A percentile compares a stretch with the other conserved stretches of the same genome.
Evolutionary conservation across 1,284 basidiomycete genomes (phyloP).

Genomic region (Volvariella surrecta): DNA sequence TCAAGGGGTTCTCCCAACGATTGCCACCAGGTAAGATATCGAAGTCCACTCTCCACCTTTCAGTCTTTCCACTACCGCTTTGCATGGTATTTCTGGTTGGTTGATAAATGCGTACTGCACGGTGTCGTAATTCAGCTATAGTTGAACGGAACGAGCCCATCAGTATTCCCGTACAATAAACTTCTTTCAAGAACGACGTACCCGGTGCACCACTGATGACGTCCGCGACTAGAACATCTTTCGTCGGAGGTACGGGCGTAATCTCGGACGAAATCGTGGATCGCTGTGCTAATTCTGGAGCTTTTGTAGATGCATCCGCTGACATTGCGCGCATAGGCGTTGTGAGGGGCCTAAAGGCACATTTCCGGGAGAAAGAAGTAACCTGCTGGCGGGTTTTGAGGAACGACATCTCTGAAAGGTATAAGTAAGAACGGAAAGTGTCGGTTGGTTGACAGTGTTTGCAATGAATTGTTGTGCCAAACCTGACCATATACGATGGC

Average conservation of each 20-base stretch:
- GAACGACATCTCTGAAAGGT: conserved; percentile 20
- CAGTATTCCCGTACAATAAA: neutral
- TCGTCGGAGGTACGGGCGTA: conserved; percentile 28
- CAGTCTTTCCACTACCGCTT: conserved; percentile 80
- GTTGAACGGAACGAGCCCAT: conserved; percentile 1
- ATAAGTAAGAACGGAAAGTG: too few species aligned
- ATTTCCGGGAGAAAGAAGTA: conserved; percentile 12
- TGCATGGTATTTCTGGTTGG: conserved; percentile 95
- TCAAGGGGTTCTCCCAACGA: conserved; percentile 98
- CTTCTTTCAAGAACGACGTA: conserved; percentile 24
- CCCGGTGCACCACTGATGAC: conserved; percentile 73
- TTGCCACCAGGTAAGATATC: conserved; percentile 85
- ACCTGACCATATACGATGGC: too few species aligned
- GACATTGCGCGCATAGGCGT: conserved; percentile 15
- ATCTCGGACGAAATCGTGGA: conserved; percentile 20
- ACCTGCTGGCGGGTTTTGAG: conserved; percentile 22
- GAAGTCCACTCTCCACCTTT: conserved; percentile 93
- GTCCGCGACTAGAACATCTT: conserved; percentile 67
- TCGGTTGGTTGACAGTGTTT: too few species aligned
- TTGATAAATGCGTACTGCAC: conserved; percentile 88
- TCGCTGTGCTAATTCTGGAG: conserved; percentile 12
- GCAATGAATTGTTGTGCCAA: too few species aligned
- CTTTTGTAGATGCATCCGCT: conserved; percentile 13
- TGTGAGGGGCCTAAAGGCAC: conserved; percentile 9
- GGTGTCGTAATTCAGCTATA: conserved; percentile 77